Evolutionary conservation across 2,329 filamentous ascomycete species (phyloP).

Genomic region (Pseudocercospora crystallina): DNA sequence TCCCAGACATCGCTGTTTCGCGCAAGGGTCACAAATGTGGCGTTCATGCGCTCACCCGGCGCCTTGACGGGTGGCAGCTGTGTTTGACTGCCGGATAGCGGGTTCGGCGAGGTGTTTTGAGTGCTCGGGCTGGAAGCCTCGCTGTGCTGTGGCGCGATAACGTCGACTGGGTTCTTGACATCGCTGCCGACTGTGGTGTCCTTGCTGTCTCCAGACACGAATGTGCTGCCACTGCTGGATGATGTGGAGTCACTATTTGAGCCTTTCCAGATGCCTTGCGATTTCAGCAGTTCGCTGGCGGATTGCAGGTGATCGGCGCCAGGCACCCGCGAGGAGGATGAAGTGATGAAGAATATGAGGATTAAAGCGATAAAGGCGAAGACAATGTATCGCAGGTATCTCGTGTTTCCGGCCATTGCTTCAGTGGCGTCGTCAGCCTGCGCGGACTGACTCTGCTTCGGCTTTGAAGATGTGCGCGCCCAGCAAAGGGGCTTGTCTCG

Average conservation of each 20-base stretch:
- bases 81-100: constrained; percentile 27
- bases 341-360: constrained; percentile 80
- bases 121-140: neutral
- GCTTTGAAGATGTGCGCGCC: constrained; percentile 2
- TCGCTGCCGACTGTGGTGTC: constrained; percentile 8
- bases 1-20: constrained; percentile 96
- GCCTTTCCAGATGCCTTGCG: constrained; percentile 33
- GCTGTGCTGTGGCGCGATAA: constrained; percentile 17
- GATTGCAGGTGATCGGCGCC: constrained; percentile 36
- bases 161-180: constrained; percentile 15
- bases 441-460: neutral
- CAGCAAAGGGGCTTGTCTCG: constrained; percentile 2
- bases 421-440: constrained; percentile 6
- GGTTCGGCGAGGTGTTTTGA: constrained; percentile 34
- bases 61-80: constrained; percentile 44
- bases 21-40: constrained; percentile 93
- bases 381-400: constrained; percentile 71
- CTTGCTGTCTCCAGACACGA: constrained; percentile 17
- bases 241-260: constrained; percentile 4
- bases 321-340: constrained; percentile 48
- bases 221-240: constrained; percentile 9
- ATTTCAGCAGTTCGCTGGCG: constrained; percentile 37
- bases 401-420: constrained; percentile 67
- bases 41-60: constrained; percentile 80
- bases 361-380: constrained; percentile 79